A percentile compares a stretch with the other conserved stretches of the same genome.
These are phyloP conservation scores for Penicillium ochrochloron DNA, from an alignment of 495 filamentous ascomycete species.

Conservation along the genomic window DNA sequence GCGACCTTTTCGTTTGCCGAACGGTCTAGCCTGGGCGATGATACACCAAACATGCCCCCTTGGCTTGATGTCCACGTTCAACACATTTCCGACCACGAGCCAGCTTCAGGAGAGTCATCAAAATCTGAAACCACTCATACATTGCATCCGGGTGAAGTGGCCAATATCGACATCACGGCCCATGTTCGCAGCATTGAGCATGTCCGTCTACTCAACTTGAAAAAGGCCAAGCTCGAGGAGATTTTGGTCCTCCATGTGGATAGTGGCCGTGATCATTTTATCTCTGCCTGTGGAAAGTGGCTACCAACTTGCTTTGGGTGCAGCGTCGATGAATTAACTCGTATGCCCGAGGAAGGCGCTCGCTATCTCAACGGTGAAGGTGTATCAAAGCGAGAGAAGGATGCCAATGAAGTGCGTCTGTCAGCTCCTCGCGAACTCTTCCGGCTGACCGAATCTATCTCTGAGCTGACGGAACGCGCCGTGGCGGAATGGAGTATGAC, in stretches of 20 bases:
- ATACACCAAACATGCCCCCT: constrained; percentile 47
- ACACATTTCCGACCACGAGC: constrained; percentile 39
- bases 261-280: constrained; percentile 87
- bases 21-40: constrained; percentile 57
- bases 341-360: constrained; percentile 78
- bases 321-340: constrained; percentile 80
- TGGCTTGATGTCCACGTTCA: constrained; percentile 76
- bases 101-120: constrained; percentile 34
- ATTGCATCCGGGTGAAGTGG: constrained; percentile 81
- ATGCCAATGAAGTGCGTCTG: constrained; percentile 58
- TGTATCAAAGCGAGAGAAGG: constrained; percentile 32
- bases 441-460: constrained; percentile 81
- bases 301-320: constrained; percentile 80
- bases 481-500: constrained; percentile 86
- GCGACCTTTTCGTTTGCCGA: constrained; percentile 79
- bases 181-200: constrained; percentile 64
- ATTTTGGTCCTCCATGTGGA: constrained; percentile 87
- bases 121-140: constrained; percentile 52
- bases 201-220: constrained; percentile 74
- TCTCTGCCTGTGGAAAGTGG: constrained; percentile 80
- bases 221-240: constrained; percentile 70
- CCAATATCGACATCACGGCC: constrained; percentile 67
- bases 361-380: constrained; percentile 48
- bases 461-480: constrained; percentile 71
- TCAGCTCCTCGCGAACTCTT: constrained; percentile 86